A percentile compares a stretch with the other conserved stretches of the same genome.
phyloP scores from a whole-genome alignment of 805 yeast genomes.

The Nakazawaea ishiwadae region DNA sequence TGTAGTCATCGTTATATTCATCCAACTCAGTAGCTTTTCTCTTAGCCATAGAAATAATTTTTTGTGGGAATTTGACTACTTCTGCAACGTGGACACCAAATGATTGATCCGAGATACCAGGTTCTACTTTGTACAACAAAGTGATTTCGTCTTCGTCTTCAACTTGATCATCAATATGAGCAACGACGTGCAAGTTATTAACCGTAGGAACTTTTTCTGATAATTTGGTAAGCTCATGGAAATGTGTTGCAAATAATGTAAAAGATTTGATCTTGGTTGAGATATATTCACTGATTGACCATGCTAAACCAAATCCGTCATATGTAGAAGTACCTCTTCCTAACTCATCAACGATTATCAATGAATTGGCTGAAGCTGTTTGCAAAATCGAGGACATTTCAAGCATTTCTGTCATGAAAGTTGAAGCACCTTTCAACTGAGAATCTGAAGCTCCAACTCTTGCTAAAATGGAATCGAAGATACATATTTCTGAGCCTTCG shows the following conservation, averaged over 20 bases:
- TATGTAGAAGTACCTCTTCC: conserved; percentile 95
- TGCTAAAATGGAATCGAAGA: conserved; percentile 89
- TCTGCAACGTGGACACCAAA: conserved; percentile 98
- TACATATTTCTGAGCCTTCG: conserved; percentile 66
- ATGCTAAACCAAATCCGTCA: conserved; percentile 97
- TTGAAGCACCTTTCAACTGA: conserved; percentile 93
- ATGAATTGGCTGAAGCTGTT: conserved; percentile 71
- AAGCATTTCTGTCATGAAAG: conserved; percentile 95
- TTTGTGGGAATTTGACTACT: conserved; percentile 85
- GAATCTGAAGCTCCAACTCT: conserved; percentile 99
- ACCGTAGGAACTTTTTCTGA: conserved; percentile 62
- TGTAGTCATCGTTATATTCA: conserved; percentile 29
- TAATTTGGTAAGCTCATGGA: conserved; percentile 88
- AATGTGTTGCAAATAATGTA: conserved; percentile 93
- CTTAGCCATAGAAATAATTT: conserved; percentile 92
- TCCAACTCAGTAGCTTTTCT: conserved; percentile 88
- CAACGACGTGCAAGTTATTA: conserved; percentile 85
- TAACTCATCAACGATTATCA: conserved; percentile 88
- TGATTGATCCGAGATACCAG: conserved; percentile 93
- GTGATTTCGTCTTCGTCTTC: conserved; percentile 65
- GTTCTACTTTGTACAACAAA: conserved; percentile 86
- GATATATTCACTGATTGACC: conserved; percentile 90
- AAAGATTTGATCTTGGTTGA: conserved; percentile 69
- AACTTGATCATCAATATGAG: conserved; percentile 61
- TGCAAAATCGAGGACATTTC: conserved; percentile 87